A percentile compares a stretch with the other conserved stretches of the same genome.
phyloP scores from a whole-genome alignment of 2,329 filamentous ascomycete species.

The Scortechinia acanthostroma region DNA sequence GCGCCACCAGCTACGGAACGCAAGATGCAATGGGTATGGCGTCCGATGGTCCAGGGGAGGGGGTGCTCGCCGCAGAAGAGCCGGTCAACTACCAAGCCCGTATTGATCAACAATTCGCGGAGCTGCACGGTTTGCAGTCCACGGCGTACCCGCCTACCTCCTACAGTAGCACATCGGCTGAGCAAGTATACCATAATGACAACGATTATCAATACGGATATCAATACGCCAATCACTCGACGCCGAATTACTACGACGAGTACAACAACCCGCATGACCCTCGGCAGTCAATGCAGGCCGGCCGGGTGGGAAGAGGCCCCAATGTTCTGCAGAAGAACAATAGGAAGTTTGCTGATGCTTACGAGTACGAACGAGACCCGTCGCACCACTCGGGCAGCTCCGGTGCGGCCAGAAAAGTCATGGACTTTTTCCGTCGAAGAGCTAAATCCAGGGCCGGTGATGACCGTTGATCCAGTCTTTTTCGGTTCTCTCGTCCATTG shows the following conservation, averaged over 20 bases:
- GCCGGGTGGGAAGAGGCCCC: constrained; percentile 11
- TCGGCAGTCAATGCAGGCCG: constrained; percentile 23
- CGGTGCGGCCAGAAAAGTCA: constrained; percentile 82
- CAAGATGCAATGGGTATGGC: not conserved
- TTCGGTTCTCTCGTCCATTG: not conserved
- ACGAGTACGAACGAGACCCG: constrained; percentile 59
- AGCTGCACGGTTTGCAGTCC: not conserved
- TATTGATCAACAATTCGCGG: not conserved
- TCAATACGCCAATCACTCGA: not conserved
- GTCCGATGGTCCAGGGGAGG: not conserved
- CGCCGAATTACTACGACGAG: not conserved
- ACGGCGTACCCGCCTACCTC: not conserved
- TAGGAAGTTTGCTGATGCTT: constrained; percentile 74
- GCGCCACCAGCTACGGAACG: not conserved
- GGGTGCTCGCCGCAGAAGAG: not conserved
- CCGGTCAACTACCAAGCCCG: not conserved
- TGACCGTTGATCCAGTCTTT: constrained; percentile 12
- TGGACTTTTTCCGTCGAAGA: constrained; percentile 93
- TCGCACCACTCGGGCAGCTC: constrained; percentile 48
- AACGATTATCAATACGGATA: not conserved
- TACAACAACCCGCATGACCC: constrained; percentile 27
- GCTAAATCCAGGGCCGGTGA: constrained; percentile 67
- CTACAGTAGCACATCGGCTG: not conserved
- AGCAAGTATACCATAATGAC: not conserved
- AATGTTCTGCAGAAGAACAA: constrained; percentile 74